Percentiles rank a stretch among this genome's conserved stretches.
These are phyloP conservation scores for Scheffersomyces segobiensis DNA, from an alignment of 1,139 yeast species.

Conservation along the genomic window DNA sequence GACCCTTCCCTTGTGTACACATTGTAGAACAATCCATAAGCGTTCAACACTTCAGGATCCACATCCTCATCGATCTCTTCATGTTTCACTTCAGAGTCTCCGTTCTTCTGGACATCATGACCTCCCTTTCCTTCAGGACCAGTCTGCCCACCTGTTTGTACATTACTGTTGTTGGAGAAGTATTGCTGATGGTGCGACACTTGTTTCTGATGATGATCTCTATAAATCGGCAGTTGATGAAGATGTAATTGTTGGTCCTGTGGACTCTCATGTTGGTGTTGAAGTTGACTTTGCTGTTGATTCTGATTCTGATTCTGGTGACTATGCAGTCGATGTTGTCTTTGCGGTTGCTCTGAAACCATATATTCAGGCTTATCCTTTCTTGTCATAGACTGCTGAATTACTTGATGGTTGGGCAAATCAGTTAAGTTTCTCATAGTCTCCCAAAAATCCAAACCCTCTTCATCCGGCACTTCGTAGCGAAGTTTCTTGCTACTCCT, in stretches of 20 bases:
- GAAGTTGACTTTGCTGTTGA: constrained; percentile 3
- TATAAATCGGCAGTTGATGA: constrained; percentile 25
- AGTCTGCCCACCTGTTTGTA: not conserved
- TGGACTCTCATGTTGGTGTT: not conserved
- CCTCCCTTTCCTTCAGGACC: not conserved
- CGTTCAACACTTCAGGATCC: constrained; percentile 33
- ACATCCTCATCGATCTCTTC: constrained; percentile 27
- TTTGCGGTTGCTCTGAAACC: constrained; percentile 11
- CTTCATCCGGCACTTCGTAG: constrained; percentile 25
- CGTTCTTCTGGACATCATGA: not conserved
- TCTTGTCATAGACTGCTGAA: constrained; percentile 3
- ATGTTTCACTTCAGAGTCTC: constrained; percentile 2
- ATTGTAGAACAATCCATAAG: constrained; percentile 39
- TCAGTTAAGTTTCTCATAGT: constrained; percentile 55
- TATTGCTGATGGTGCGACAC: constrained; percentile 6
- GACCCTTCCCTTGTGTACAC: constrained; percentile 38
- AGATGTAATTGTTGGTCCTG: constrained; percentile 39
- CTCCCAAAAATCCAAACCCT: constrained; percentile 70
- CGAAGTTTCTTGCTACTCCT: constrained; percentile 12
- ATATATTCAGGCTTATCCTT: not conserved
- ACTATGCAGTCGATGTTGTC: constrained; percentile 7
- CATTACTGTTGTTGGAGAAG: constrained; percentile 1
- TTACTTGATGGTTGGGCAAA: constrained; percentile 26
- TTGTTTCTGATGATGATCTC: constrained; percentile 5
- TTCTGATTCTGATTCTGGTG: constrained; percentile 11